Evolutionary conservation across 768 basidiomycete genomes (phyloP), one percentile per base, ranked within the genome.

Genomic region (Nidula microcarpa): DNA sequence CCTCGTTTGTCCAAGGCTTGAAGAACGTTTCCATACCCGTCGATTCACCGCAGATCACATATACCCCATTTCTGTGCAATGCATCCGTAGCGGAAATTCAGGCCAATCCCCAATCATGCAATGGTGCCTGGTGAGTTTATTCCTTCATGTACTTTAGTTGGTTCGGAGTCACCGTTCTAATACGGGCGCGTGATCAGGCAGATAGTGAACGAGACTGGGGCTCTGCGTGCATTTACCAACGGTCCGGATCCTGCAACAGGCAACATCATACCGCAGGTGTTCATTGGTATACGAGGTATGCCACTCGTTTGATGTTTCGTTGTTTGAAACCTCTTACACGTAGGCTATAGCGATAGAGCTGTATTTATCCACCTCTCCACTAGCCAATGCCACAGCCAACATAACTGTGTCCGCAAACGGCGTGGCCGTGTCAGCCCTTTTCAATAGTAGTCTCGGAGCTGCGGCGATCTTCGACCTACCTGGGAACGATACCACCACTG

Each of bases 261-360:
- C 17, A 64, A 74, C 52, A 71, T 80, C 37, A 64, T 81, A 53
- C 83, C 82, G 1, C 84, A 85, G 53, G 69, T 84, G 68, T 85
- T 84, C 59, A 62, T 85, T 51, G 70, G 67, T 33, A 81, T 84
- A 65, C 72, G 70, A 69, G 83, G 83, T 81, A 57, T 51, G 67
- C 56, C 33, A 18, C 10, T 45, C 17, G 10, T 36, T 37, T 35
- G 18, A n/a, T 4, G 17, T 41, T 6, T 43, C 36, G 37, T 47
- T 36, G 23, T 33, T n/a, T 23, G 16, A 23, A 47, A n/a, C 36
- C 34, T 17, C 37, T 23, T 14, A 13, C 4, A 33, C 18, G 13
- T 36, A 11, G 11, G 11, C 37, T 41, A 11, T 41, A 80, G 80
- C 76, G n/a, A 76, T 73, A 7, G 63, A 68, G 3, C 60, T 81